Conservation (phyloP, 345 rosid genomes). For the Eutrema heterophyllum region DNA sequence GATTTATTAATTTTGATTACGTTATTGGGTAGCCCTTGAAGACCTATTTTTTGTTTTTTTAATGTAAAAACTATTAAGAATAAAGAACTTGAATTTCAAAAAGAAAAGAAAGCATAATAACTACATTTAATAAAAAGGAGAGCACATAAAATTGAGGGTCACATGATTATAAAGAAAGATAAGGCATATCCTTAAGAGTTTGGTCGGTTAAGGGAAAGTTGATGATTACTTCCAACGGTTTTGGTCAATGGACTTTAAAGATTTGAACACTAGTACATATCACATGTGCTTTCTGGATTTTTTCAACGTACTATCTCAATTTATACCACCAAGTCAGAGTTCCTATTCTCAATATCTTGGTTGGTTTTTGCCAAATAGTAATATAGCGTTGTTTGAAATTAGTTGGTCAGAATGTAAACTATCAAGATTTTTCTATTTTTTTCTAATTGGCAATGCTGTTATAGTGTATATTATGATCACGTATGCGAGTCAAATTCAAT, state of each 20-base stretch:
- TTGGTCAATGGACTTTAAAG: constrained; percentile 25
- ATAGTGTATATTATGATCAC: too few species aligned
- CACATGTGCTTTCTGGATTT: constrained; percentile 21
- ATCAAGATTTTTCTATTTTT: too few species aligned
- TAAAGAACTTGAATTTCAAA: background rate
- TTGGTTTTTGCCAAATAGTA: background rate
- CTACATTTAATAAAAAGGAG: background rate
- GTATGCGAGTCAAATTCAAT: too few species aligned
- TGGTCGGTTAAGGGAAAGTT: constrained; percentile 30
- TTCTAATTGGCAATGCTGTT: too few species aligned
- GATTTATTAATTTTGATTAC: background rate
- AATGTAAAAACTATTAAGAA: background rate
- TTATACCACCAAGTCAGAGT: background rate
- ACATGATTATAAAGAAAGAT: constrained; percentile 28
- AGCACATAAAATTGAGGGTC: constrained; percentile 26
- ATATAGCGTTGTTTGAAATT: background rate
- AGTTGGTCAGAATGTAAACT: background rate
- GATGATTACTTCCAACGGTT: constrained; percentile 33
- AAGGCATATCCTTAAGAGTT: constrained; percentile 14
- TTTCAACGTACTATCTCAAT: constrained; percentile 9
- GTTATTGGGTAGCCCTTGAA: background rate
- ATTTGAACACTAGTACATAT: constrained; percentile 1
- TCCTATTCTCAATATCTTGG: background rate
- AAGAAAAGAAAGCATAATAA: background rate
- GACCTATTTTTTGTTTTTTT: background rate